Base-by-base conservation (phyloP, 2,329 filamentous ascomycete genomes). In the Xylariomycetidae sp. region DNA sequence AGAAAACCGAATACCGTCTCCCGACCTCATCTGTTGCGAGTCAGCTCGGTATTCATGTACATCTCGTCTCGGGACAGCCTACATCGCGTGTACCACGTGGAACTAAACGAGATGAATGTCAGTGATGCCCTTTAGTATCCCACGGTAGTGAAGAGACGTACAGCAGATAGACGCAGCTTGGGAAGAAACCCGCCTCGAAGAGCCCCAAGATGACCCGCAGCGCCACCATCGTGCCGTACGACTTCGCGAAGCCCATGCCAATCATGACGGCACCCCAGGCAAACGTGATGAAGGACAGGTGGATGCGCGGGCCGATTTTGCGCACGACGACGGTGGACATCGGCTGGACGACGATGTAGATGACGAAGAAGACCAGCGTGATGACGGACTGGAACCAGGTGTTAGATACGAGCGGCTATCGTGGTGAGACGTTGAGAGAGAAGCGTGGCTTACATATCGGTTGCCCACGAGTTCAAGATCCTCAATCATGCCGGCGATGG, bases 291-390 rank as follows among this genome's bases (percentile, higher is more conserved):
- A 50, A 38, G 0, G 70, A 56, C 2, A 82, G 60, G 37, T 78
- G 75, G 22, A 67, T 53, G 5, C 76, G 68, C 4, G 77, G 74
- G 1, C 83, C 82, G 31, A 87, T 48, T 48, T 76, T 76, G 22
- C 82, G 77, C 31, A 82, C 69, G 20, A 85, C 57, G 25, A 86
- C 61, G 1, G 82, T 86, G 3, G 81, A 81, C 0, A 80, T 80
- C 0, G 81, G 76, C 51, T 88, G 82, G 41, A 85, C 81, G 31
- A 84, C 32, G 40, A 82, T 72, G 54, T 87, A 88, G 1, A 80
- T 73, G 44, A 84, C 68, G 65, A 86, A 87, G 64, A 87, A 87
- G 49, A 85, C 67, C 22, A 86, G 64, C 4, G 81, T 81, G 36
- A 82, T 70, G 48, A 86, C 72, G n/a, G 75, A 72, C 50, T 53